Evolutionary conservation across 2,329 filamentous ascomycete species (phyloP).

Genomic region (Immersiporthe knoxdaviesiana): DNA sequence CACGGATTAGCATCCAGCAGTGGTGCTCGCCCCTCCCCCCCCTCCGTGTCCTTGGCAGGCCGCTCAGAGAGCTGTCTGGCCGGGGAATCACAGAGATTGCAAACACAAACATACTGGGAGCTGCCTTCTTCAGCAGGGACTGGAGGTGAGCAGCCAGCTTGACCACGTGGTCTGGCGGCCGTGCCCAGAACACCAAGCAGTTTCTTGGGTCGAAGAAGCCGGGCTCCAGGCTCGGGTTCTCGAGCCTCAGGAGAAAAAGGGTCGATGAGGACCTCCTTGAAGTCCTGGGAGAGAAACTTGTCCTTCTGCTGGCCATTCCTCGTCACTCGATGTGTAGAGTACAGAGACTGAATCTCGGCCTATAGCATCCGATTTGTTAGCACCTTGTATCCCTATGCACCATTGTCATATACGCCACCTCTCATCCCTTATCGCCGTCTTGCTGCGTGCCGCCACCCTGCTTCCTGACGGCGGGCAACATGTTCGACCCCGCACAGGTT

Average conservation of each 20-base stretch:
- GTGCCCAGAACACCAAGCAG: slow-evolving; percentile 86
- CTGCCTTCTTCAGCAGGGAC: slow-evolving; percentile 61
- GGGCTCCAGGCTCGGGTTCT: slow-evolving; percentile 64
- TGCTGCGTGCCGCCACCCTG: background rate
- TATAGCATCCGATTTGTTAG: slow-evolving; percentile 40
- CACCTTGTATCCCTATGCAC: background rate
- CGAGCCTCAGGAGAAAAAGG: slow-evolving; percentile 72
- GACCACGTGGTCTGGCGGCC: slow-evolving; percentile 74
- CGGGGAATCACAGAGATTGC: background rate
- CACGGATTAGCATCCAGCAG: background rate
- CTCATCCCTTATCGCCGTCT: background rate
- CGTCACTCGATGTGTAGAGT: slow-evolving; percentile 72
- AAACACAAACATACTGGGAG: slow-evolving; percentile 64
- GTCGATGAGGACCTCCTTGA: slow-evolving; percentile 74
- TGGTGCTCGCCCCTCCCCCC: too few species aligned
- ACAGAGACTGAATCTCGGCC: slow-evolving; percentile 71
- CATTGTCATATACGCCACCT: background rate
- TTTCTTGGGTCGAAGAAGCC: slow-evolving; percentile 76
- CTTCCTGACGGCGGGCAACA: background rate
- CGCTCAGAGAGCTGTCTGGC: background rate
- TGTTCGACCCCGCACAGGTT: background rate
- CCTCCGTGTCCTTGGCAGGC: background rate
- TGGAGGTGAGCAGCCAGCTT: slow-evolving; percentile 72
- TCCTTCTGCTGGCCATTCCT: slow-evolving; percentile 77
- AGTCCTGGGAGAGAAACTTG: slow-evolving; percentile 71